Base-by-base conservation (phyloP, 2,329 filamentous ascomycete genomes). In the Xylaria polymorpha region DNA sequence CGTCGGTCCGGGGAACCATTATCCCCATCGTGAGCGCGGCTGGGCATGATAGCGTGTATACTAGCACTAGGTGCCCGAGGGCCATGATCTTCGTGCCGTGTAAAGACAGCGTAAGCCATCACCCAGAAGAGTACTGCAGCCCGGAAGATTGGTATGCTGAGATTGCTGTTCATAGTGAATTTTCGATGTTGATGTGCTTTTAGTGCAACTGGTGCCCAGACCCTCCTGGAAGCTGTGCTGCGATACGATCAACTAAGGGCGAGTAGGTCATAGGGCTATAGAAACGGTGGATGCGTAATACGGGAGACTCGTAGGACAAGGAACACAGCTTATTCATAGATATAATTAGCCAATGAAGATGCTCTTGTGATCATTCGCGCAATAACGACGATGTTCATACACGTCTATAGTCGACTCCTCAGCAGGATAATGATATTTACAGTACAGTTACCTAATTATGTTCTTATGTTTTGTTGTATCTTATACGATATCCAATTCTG, bases 1-100 rank as follows among this genome's bases (percentile, higher is more conserved):
- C 10, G 48, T 51, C 25, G 48, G 48, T 51, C 25, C 10, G 4
- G 48, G 18, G 25, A 51, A 51, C 25, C 48, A 48, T n/a, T n/a
- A 32, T 51, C 9, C 48, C 48, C 48, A 51, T 51, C 14, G 48
- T 51, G 48, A 56, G 51, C 51, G 29, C 15, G 5, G 32, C 51
- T 14, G 51, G 51, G 8, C 51, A 56, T n/a, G 51, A 56, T 18
- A 56, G 51, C 10, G 29, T 20, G 4, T 12, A 20, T 12, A 39
- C 51, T 3, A 56, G n/a, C 8, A 10, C 32, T 7, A 35, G 39
- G 51, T 35, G 29, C 18, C 51, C 32, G 18, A 56, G 29, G 2
- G 51, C 32, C 32, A 56, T 56, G 51, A 56, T 56, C 32, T 56
- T 56, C 32, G 51, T 56, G 18, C 51, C 32, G 5, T 56, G 15